These are phyloP conservation scores for Brassica balearica DNA, from an alignment of 441 rosid species.

Conservation along the genomic window DNA sequence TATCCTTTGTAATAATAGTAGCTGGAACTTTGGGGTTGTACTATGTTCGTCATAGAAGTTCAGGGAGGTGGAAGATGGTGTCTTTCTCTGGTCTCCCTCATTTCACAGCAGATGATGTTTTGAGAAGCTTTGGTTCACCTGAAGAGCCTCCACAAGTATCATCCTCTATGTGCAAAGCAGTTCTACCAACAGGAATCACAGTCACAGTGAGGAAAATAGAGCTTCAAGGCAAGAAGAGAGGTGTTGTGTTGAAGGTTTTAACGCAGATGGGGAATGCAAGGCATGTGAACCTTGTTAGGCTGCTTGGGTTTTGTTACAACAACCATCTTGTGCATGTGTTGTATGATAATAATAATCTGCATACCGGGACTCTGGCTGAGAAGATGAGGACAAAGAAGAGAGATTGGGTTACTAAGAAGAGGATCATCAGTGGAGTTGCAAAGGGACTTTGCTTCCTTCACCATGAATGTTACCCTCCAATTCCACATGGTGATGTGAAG, in stretches of 20 bases:
- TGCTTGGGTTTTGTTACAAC: conserved; percentile 92
- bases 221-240: conserved; percentile 55
- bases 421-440: conserved; percentile 71
- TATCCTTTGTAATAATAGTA: conserved; percentile 48
- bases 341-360: conserved; percentile 66
- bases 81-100: conserved; percentile 75
- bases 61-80: conserved; percentile 80
- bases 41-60: conserved; percentile 56
- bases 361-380: conserved; percentile 77
- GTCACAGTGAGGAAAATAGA: conserved; percentile 72
- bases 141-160: conserved; percentile 49
- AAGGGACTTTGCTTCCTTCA: conserved; percentile 89
- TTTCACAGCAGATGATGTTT: conserved; percentile 75
- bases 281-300: conserved; percentile 76
- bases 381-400: conserved; percentile 53
- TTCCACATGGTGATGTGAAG: conserved; percentile 90
- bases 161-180: conserved; percentile 64
- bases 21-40: conserved; percentile 59
- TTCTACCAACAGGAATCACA: conserved; percentile 87
- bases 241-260: conserved; percentile 51
- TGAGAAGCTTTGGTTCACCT: conserved; percentile 67
- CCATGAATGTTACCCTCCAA: conserved; percentile 86
- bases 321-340: conserved; percentile 67
- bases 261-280: conserved; percentile 73
- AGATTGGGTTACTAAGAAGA: conserved; percentile 74